Evolutionary conservation across 257 asterid genomes (phyloP).

Genomic region (Pogostemon cablin): DNA sequence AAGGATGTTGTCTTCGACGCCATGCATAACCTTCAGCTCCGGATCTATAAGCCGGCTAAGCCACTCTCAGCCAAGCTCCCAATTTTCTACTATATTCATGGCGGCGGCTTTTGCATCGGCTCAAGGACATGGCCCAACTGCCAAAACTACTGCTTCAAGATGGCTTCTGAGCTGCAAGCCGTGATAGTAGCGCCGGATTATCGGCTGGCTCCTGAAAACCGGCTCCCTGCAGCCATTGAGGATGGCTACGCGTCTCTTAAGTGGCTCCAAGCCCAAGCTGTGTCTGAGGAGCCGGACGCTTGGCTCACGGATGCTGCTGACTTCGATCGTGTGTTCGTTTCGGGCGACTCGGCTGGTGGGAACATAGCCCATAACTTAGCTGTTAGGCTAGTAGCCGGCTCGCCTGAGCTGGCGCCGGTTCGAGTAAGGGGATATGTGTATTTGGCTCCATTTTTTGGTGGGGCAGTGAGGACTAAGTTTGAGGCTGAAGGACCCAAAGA

Average conservation of each 20-base stretch:
- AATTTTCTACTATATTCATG: slow-evolving; percentile 60
- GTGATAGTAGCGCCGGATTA: slow-evolving; percentile 73
- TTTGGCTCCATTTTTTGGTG: slow-evolving; percentile 92
- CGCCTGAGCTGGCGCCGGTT: slow-evolving; percentile 60
- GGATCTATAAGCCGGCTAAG: slow-evolving; percentile 63
- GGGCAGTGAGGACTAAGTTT: slow-evolving; percentile 63
- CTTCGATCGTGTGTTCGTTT: slow-evolving; percentile 54
- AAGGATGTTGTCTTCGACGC: slow-evolving; percentile 53
- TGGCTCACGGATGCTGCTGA: slow-evolving; percentile 46
- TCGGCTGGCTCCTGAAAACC: slow-evolving; percentile 75
- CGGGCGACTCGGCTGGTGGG: slow-evolving; percentile 93
- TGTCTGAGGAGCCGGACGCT: slow-evolving; percentile 41
- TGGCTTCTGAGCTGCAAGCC: slow-evolving; percentile 55
- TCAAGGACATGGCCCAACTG: slow-evolving; percentile 72
- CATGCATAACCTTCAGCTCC: slow-evolving; percentile 52
- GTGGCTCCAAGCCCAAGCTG: slow-evolving; percentile 68
- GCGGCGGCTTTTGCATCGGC: slow-evolving; percentile 83
- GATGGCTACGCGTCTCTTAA: slow-evolving; percentile 49
- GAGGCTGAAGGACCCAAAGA: slow-evolving; percentile 74
- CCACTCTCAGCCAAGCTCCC: slow-evolving; percentile 42
- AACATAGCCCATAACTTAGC: slow-evolving; percentile 88
- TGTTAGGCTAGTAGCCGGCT: slow-evolving; percentile 59
- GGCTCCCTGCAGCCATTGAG: slow-evolving; percentile 70
- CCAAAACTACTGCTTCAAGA: slow-evolving; percentile 74
- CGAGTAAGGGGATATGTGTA: slow-evolving; percentile 74